These are phyloP conservation scores for Aspergillus alliaceus DNA, from an alignment of 2,329 filamentous ascomycete species.

Conservation along the genomic window DNA sequence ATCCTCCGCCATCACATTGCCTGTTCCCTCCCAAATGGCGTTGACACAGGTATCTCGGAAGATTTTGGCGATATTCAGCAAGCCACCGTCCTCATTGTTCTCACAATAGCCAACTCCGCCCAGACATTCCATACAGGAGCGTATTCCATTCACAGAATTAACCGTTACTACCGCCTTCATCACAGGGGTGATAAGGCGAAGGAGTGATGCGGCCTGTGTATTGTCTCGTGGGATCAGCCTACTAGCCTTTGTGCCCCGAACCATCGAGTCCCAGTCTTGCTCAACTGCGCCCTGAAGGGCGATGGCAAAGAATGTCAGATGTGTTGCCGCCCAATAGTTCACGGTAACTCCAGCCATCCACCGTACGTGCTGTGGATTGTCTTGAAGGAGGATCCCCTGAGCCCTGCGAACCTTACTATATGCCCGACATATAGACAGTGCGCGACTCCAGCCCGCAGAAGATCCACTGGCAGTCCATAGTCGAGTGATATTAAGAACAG, in stretches of 20 bases:
- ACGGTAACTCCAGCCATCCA: neutral
- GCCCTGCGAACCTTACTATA: neutral
- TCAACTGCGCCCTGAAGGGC: neutral
- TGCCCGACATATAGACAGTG: neutral
- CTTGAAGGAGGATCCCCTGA: neutral
- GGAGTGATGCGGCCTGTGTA: slow-evolving; percentile 10
- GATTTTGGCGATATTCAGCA: slow-evolving; percentile 66
- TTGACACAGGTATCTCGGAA: slow-evolving; percentile 60
- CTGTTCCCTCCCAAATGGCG: slow-evolving; percentile 69
- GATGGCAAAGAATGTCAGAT: neutral
- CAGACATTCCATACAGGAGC: slow-evolving; percentile 36
- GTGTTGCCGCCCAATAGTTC: neutral
- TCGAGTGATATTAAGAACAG: slow-evolving; percentile 66
- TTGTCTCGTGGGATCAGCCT: neutral
- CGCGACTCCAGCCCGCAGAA: neutral
- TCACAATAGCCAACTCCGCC: slow-evolving; percentile 37
- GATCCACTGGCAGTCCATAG: slow-evolving; percentile 35
- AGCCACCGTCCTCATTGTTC: slow-evolving; percentile 53
- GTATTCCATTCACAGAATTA: slow-evolving; percentile 25
- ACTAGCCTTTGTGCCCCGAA: neutral
- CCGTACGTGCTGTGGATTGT: neutral
- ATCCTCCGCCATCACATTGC: slow-evolving; percentile 52
- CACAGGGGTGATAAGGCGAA: slow-evolving; percentile 26
- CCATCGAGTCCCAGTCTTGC: neutral
- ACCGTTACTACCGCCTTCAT: slow-evolving; percentile 32